phyloP scores from a whole-genome alignment of 768 basidiomycete species.

The Collybia mongolica region DNA sequence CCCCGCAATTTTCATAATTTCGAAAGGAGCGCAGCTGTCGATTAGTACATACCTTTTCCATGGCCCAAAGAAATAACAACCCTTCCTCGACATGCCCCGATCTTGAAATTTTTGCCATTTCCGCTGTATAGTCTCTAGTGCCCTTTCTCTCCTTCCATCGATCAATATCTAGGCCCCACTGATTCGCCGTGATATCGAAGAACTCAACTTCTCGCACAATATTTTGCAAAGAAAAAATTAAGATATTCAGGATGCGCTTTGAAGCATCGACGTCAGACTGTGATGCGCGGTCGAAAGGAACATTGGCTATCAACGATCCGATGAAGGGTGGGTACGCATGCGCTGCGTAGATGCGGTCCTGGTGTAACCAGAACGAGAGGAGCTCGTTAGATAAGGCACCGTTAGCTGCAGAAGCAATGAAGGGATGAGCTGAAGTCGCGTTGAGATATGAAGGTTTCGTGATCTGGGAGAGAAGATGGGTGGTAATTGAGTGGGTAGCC shows the following conservation, averaged over 20 bases:
- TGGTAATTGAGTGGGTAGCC: background rate
- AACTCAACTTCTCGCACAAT: slow-evolving; percentile 57
- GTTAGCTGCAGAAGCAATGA: slow-evolving; percentile 57
- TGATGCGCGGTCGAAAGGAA: slow-evolving; percentile 43
- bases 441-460: slow-evolving; percentile 38
- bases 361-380: slow-evolving; percentile 64
- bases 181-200: slow-evolving; percentile 50
- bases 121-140: slow-evolving; percentile 71
- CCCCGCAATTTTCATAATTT: background rate
- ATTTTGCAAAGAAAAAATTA: slow-evolving; percentile 56
- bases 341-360: slow-evolving; percentile 74
- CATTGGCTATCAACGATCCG: slow-evolving; percentile 58
- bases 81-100: slow-evolving; percentile 55
- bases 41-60: slow-evolving; percentile 59
- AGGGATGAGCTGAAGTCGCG: slow-evolving; percentile 51
- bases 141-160: slow-evolving; percentile 53
- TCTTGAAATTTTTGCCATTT: slow-evolving; percentile 56
- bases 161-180: slow-evolving; percentile 43
- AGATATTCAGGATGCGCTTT: slow-evolving; percentile 40
- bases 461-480: slow-evolving; percentile 34
- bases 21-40: too few species aligned
- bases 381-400: slow-evolving; percentile 44
- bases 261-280: slow-evolving; percentile 31
- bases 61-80: slow-evolving; percentile 74
- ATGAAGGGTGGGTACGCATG: slow-evolving; percentile 76